Percentiles rank a stretch among this genome's conserved stretches.
Conservation (phyloP, 257 asterid species). For the Capsicum chinense region DNA sequence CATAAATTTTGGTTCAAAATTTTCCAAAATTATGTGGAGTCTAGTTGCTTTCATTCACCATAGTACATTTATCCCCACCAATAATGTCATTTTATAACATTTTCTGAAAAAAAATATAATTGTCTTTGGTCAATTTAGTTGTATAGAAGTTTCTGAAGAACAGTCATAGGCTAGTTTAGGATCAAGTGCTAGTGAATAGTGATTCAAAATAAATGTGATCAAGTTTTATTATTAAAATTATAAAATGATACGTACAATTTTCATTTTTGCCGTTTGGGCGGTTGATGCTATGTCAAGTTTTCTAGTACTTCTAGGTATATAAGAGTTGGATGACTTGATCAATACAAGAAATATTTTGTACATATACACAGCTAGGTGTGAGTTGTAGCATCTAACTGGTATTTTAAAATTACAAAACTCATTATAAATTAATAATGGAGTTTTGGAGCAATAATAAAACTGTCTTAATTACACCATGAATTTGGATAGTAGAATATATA, state of each 20-base stretch:
- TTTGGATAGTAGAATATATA: background rate
- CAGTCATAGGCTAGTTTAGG: background rate
- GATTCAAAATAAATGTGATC: too few species aligned
- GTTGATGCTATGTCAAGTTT: background rate
- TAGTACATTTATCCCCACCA: conserved; percentile 9
- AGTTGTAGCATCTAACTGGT: background rate
- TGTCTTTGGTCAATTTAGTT: background rate
- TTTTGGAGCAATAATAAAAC: background rate
- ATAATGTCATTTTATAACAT: background rate
- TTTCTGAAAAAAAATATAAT: background rate
- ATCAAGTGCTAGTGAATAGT: too few species aligned
- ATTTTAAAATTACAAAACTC: background rate
- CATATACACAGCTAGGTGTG: background rate
- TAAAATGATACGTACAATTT: background rate
- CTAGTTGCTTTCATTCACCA: conserved; percentile 20
- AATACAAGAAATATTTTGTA: background rate
- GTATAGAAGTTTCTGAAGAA: background rate
- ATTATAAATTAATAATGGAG: background rate
- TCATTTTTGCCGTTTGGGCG: conserved; percentile 1
- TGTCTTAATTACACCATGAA: background rate
- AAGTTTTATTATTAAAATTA: background rate
- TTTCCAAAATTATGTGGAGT: background rate
- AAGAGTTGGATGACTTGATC: background rate
- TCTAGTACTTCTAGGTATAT: too few species aligned
- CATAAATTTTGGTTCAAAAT: background rate